Evolutionary conservation across 805 yeast genomes (phyloP).

Genomic region (Brettanomyces custersianus): DNA sequence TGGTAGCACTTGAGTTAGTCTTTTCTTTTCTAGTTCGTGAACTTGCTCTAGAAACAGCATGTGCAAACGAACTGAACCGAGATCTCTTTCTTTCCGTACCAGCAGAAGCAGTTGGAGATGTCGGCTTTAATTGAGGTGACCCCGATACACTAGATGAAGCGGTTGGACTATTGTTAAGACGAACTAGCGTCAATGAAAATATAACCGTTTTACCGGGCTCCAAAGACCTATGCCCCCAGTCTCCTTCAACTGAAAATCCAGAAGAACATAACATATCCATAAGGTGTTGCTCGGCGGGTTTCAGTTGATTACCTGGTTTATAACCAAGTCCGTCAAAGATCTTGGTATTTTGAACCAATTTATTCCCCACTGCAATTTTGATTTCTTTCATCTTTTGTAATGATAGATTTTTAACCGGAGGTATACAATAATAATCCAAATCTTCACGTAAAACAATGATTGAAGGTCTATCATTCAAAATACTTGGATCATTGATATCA

Average conservation of each 20-base stretch:
- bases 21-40: conserved; percentile 28
- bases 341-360: conserved; percentile 43
- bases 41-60: conserved; percentile 38
- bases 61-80: conserved; percentile 54
- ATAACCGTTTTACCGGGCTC: conserved; percentile 87
- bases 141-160: conserved; percentile 11
- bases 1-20: conserved; percentile 33
- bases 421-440: conserved; percentile 85
- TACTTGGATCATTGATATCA: conserved; percentile 41
- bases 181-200: conserved; percentile 68
- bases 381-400: conserved; percentile 55
- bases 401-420: conserved; percentile 51
- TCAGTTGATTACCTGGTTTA: conserved; percentile 43
- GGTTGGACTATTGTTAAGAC: conserved; percentile 30
- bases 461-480: conserved; percentile 75
- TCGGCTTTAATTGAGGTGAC: conserved; percentile 24
- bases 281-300: conserved; percentile 90
- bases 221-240: conserved; percentile 85
- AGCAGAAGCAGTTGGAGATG: conserved; percentile 14
- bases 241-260: conserved; percentile 58
- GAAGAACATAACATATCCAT: conserved; percentile 91
- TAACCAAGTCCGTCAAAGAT: conserved; percentile 80
- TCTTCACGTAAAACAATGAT: conserved; percentile 91
- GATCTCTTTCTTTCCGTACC: conserved; percentile 33
- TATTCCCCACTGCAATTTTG: conserved; percentile 66